phyloP scores from a whole-genome alignment of 2,329 filamentous ascomycete genomes.

The Chalaropsis thielavioides region DNA sequence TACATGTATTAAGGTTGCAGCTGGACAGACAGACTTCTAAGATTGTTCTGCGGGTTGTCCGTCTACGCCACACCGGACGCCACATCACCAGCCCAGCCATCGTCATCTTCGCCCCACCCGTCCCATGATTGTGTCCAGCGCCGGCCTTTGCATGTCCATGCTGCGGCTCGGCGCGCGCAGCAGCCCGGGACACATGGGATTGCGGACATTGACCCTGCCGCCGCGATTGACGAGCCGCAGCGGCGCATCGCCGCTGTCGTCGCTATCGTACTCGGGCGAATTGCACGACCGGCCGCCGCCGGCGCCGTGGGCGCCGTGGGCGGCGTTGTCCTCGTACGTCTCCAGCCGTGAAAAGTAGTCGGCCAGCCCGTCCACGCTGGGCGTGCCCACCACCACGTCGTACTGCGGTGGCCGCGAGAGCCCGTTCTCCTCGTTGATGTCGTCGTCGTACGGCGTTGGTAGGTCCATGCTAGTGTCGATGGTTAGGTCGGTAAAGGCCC shows the following conservation, averaged over 20 bases:
- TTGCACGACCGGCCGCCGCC: conserved; percentile 22
- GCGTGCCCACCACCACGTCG: conserved; percentile 57
- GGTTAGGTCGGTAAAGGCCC: conserved; percentile 57
- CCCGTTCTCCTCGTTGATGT: conserved; percentile 20
- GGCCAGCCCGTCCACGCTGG: conserved; percentile 54
- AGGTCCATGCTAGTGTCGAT: conserved; percentile 9
- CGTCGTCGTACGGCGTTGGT: conserved; percentile 25
- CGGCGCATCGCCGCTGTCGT: conserved; percentile 23
- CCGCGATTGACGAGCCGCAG: conserved; percentile 35
- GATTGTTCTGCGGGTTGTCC: no score
- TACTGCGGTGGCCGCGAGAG: conserved; percentile 72
- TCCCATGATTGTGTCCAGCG: conserved; percentile 25
- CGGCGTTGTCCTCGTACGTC: conserved; percentile 42
- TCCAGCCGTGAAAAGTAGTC: conserved; percentile 79
- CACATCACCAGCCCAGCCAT: background rate
- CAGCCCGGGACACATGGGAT: conserved; percentile 40
- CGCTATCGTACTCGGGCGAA: conserved; percentile 24
- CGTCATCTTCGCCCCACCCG: conserved; percentile 10
- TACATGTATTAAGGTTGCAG: background rate
- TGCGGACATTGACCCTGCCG: conserved; percentile 43
- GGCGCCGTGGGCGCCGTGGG: background rate
- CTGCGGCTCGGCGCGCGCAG: conserved; percentile 41
- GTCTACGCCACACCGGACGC: background rate
- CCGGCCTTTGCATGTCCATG: conserved; percentile 38
- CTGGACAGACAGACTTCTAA: no score